phyloP scores from a whole-genome alignment of 164 flowering plant genomes.

The Stephania yunnanensis region DNA sequence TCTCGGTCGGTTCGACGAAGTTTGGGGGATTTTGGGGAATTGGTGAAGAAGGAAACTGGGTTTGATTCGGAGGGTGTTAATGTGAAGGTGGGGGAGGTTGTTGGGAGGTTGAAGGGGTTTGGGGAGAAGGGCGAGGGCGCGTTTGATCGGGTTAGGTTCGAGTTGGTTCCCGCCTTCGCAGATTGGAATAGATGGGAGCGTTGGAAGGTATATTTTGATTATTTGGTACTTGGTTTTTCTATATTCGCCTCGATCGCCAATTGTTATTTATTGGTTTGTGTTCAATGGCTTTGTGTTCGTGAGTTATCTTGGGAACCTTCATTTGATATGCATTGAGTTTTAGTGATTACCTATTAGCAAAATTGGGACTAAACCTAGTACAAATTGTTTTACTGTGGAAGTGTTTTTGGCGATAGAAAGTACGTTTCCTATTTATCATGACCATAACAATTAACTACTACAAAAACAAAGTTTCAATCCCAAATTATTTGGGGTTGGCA shows the following conservation, averaged over 20 bases:
- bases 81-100: constrained; percentile 31
- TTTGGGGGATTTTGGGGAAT: constrained; percentile 47
- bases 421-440: background rate
- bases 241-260: background rate
- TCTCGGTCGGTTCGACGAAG: constrained; percentile 43
- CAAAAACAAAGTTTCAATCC: background rate
- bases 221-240: background rate
- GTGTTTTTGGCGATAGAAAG: background rate
- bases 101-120: constrained; percentile 21
- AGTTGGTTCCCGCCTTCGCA: constrained; percentile 47
- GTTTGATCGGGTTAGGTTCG: constrained; percentile 40
- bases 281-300: background rate
- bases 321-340: background rate
- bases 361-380: background rate
- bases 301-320: background rate
- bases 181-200: constrained; percentile 70
- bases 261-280: background rate
- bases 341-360: background rate
- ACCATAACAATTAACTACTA: background rate
- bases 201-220: constrained; percentile 63
- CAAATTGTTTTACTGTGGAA: background rate
- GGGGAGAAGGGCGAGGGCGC: constrained; percentile 29
- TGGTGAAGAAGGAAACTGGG: constrained; percentile 72
- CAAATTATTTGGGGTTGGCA: too few species aligned
- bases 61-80: constrained; percentile 40